Base-by-base conservation (phyloP, 139 green algal species). In the Raphidocelis subcapitata region DNA sequence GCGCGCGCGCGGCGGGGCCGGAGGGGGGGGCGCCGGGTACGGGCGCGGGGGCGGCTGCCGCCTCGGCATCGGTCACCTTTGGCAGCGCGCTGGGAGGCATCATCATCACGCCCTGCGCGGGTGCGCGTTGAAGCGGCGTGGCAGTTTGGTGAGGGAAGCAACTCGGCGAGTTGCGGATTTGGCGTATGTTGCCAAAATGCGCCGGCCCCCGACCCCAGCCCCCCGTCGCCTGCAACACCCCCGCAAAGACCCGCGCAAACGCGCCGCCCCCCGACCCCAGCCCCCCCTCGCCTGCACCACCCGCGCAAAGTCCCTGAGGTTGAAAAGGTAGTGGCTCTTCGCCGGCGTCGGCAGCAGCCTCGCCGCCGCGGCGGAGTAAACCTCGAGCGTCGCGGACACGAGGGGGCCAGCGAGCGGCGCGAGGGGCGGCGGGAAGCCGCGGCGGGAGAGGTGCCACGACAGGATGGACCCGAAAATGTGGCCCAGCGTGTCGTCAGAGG, bases 301-400 rank as follows among this genome's bases (percentile, higher is more conserved):
- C 4, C 87, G 74, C 24, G 87, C 86, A 79, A 93, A 92, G 83
- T 94, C 89, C 4, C 89, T 75, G 73, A 93, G 79, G 82, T 94
- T 94, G 86, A 94, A 94, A 20, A 90, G 84, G 80, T 94, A 94
- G 81, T 94, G 89, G 56, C 76, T 88, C 78, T 94, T 94, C 26
- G 78, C 83, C 29, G 89, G 89, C 20, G 89, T 94, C 15, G 89
- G 89, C 55, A 93, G 85, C 56, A 94, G 86, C 75, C 87, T 86
- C 18, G 70, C 57, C 52, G 87, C 88, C 31, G 83, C 77, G 73
- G 82, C 26, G 28, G 46, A 61, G 81, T 94, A 94, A 21, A 94
- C 73, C 31, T 85, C 79, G 47, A 94, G 74, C 26, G 89, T 94
- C 24, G 84, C 87, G 20, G 78, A 74, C 28, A 92, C 77, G 16